Conservation (phyloP, 371 early-diverging fungal genomes). For the Blakeslea trispora region DNA sequence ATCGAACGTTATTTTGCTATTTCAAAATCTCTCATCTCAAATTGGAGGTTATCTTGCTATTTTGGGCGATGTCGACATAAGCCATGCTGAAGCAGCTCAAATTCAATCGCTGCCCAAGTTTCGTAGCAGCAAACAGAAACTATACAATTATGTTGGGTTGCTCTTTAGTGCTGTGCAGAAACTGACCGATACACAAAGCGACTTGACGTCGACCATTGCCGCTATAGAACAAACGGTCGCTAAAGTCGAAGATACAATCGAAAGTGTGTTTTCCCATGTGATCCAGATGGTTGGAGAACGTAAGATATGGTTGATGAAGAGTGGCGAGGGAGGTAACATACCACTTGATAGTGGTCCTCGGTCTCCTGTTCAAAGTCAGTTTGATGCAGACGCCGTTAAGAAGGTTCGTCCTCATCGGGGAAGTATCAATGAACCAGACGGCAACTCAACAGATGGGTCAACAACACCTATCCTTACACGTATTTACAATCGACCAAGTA, state of each 20-base stretch:
- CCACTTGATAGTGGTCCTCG: constrained; percentile 1
- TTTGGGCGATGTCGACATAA: constrained; percentile 39
- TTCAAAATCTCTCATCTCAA: constrained; percentile 52
- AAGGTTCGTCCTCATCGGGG: constrained; percentile 19
- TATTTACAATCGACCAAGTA: constrained; percentile 16
- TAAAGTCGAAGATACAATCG: constrained; percentile 46
- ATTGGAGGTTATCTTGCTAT: constrained; percentile 45
- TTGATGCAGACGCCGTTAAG: constrained; percentile 11
- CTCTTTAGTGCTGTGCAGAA: constrained; percentile 68
- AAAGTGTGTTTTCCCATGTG: constrained; percentile 34
- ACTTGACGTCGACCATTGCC: constrained; percentile 32
- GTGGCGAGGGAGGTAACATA: constrained; percentile 19
- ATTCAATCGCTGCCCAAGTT: constrained; percentile 56
- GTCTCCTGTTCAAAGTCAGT: constrained; percentile 16
- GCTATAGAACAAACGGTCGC: constrained; percentile 46
- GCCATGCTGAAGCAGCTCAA: constrained; percentile 28
- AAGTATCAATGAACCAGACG: constrained; percentile 16
- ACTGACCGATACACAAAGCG: constrained; percentile 50
- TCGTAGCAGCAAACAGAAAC: constrained; percentile 62
- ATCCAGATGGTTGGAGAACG: constrained; percentile 44
- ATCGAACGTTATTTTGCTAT: constrained; percentile 32
- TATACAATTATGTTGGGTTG: constrained; percentile 70
- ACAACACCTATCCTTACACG: constrained; percentile 8
- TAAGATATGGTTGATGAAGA: constrained; percentile 36
- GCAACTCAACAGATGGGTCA: background rate